Evolutionary conservation across 2,329 filamentous ascomycete species (phyloP), one percentile per base, ranked within the genome.

Genomic region (Ophiocordyceps camponoti-leonardi): DNA sequence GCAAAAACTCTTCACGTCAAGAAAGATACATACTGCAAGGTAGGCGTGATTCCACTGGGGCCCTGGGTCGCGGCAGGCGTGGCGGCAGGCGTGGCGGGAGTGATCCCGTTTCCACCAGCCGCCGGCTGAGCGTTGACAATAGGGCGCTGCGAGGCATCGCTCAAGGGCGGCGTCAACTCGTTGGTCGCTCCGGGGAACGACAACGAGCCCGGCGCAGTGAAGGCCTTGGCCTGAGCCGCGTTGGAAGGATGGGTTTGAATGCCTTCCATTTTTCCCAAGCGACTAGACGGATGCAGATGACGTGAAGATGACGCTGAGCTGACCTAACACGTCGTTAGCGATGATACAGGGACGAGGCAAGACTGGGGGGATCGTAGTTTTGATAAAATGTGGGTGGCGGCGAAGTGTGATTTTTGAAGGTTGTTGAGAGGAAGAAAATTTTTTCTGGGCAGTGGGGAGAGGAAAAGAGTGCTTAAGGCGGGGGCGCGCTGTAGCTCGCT

Each of bases 181-280:
- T 79, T 79, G 56, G 81, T 79, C 51, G 81, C 86, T 60, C 84
- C 83, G 45, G 90, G 88, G 66, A 93, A 96, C 49, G 88, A 94
- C 55, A 96, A 74, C 56, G 87, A 94, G 52, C 86, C 84, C 47
- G 88, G 85, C 49, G 86, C 87, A 57, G 88, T 94, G 67, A 96
- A 94, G 61, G 85, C 86, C 74, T 92, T 92, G 52, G 92, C 92
- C 76, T 96, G 88, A 54, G 82, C 78, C 58, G 90, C 88, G 62
- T 80, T 96, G 53, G 83, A 76, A 43, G 92, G 92, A 61, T 96
- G 92, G 55, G 90, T 92, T 59, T 86, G 87, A 58, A 94, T 82
- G 58, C 79, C 77, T 63, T 94, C 86, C 86, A 94, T 94, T 20
- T 22, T 42, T 6, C n/a, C 30, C n/a, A 12, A 33, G 11, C 18